Evolutionary conservation across 805 yeast genomes (phyloP), one percentile per base, ranked within the genome.

Genomic region (Lachancea lanzarotensis): DNA sequence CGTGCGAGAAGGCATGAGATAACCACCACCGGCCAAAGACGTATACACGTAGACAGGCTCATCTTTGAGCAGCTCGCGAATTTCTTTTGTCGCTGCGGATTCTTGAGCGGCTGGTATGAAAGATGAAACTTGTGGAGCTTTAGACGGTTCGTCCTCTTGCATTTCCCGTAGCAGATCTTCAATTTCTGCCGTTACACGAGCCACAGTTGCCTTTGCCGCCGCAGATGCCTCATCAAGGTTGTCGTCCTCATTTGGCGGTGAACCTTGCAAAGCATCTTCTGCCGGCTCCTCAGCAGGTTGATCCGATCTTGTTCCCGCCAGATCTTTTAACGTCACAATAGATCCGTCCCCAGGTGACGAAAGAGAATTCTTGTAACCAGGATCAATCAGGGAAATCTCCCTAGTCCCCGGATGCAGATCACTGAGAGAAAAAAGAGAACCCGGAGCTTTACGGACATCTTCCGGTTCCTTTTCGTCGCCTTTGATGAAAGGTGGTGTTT

Each of bases 1-100:
- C 13, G 96, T 88, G 54, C 90, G 72, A 13, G 82, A 75, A 51
- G 81, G 77, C 63, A 90, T 78, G 60, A 83, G 84, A 74, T 79
- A 81, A 1, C 93, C 95, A 44, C 79, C 80, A 22, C 95, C 95
- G 0, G 95, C 91, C 36, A 88, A 70, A 0, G 96, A 90, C 0
- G 96, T 89, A 67, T 73, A 88, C 20, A 89, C 62, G 62, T 78
- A 87, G 18, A 88, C 81, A 2, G 93, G 90, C 50, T 75, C 78
- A 45, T 70, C 68, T 47, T 69, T 72, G 43, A 58, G 49, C 22
- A 52, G 45, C 13, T 48, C 47, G 17, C 51, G 51, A 38, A 54
- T 45, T 31, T 50, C 52, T 19, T 50, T 38, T 9, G 43, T 46
- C 15, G 52, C 27, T 13, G 40, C 8, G 7, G 35, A 33, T 17